Evolutionary conservation across 768 basidiomycete genomes (phyloP), one percentile per base, ranked within the genome.

Genomic region (Boletus fagicola): DNA sequence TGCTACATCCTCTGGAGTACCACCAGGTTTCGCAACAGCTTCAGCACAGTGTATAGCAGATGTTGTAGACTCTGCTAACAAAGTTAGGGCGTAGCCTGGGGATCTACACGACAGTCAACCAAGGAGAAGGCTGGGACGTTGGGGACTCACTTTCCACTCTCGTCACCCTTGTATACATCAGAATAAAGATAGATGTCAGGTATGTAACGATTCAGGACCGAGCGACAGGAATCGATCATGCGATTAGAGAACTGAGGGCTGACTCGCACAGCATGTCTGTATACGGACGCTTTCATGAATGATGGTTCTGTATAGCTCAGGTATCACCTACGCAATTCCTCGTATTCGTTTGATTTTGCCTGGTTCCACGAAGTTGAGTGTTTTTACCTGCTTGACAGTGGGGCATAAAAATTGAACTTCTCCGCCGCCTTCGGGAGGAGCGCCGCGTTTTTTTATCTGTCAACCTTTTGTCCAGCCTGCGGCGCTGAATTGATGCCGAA

Each of bases 171-270:
- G 76, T 97, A 98, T 24, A 98, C 94, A 62, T 99, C 97, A 4
- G 97, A 96, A 71, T 98, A 96, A 39, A 99, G 84, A 74, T 98
- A 98, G 30, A 98, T 94, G 70, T 99, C 97, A 38, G 97, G 96
- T 57, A 98, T 97, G 71, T 91, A 97, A 5, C 94, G 89, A 71
- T 98, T 98, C 44, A 99, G 78, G 24, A 99, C 80, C 3, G 92
- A 94, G 39, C 97, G 86, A 18, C 92, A 86, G 9, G 95, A 84
- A 65, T 98, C 96, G 49, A 99, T 97, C 88, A 98, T 93, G 39
- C 97, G 84, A 72, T 97, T 97, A 2, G 95, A 97, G 70, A 99
- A 92, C 68, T 98, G 95, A 24, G 97, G 97, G 62, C 87, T 96
- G 10, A 98, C 94, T 40, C 97, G 89, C 28, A 98, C 96, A 3